phyloP scores from a whole-genome alignment of 306 rosid genomes.

The Corylus heterophylla region DNA sequence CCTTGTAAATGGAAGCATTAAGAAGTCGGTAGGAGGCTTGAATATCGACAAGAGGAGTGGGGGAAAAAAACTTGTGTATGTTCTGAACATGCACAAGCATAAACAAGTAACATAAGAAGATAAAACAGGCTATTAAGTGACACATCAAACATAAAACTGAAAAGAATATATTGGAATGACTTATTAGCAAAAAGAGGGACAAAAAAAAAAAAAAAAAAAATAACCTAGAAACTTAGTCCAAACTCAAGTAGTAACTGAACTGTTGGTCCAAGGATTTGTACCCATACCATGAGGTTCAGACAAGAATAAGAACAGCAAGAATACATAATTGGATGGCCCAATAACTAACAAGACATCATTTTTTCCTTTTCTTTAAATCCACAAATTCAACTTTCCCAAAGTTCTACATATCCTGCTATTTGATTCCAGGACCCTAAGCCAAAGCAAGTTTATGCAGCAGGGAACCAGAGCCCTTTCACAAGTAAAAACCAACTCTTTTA shows the following conservation, averaged over 20 bases:
- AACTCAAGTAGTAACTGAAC: not conserved
- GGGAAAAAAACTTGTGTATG: slow-evolving; percentile 61
- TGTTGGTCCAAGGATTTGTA: not conserved
- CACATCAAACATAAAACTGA: slow-evolving; percentile 10
- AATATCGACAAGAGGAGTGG: slow-evolving; percentile 41
- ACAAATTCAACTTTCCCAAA: not conserved
- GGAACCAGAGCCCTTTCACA: not conserved
- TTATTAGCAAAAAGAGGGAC: not conserved
- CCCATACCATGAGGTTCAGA: not conserved
- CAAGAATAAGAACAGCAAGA: not conserved
- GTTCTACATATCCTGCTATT: not conserved
- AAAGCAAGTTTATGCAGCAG: not conserved
- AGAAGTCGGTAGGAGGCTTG: slow-evolving; percentile 48
- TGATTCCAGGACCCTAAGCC: not conserved
- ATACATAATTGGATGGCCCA: not conserved
- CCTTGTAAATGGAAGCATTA: slow-evolving; percentile 80
- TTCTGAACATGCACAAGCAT: slow-evolving; percentile 57
- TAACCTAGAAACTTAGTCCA: not conserved
- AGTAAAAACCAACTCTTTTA: not conserved
- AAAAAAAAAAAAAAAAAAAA: slow-evolving; percentile 1
- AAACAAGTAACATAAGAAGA: slow-evolving; percentile 19
- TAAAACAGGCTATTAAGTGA: slow-evolving; percentile 26
- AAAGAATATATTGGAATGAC: slow-evolving; percentile 18
- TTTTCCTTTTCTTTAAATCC: not conserved
- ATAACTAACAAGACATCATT: not conserved